Conservation (phyloP, 2,329 filamentous ascomycete genomes). For the Cucurbitaria berberidis region DNA sequence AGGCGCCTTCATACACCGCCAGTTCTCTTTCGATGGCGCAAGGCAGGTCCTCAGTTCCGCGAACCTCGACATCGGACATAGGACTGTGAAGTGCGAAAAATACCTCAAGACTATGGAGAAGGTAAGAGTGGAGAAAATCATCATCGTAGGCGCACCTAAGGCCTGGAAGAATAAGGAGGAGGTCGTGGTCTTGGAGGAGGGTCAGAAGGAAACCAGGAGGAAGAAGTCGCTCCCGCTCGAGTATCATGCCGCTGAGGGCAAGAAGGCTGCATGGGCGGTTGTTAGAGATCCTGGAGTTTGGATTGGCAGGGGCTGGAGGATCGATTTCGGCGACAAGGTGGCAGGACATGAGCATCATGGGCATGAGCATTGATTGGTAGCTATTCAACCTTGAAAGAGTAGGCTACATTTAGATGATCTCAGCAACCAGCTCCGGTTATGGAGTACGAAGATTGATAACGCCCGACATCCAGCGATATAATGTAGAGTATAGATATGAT, state of each 20-base stretch:
- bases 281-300: slow-evolving; percentile 67
- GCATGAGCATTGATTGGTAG: slow-evolving; percentile 25
- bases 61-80: slow-evolving; percentile 51
- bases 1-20: slow-evolving; percentile 86
- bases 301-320: slow-evolving; percentile 70
- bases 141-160: slow-evolving; percentile 79
- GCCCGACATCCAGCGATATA: not conserved
- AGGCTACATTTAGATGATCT: not conserved
- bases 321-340: slow-evolving; percentile 55
- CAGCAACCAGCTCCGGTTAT: not conserved
- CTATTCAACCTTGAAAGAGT: not conserved
- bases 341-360: slow-evolving; percentile 29
- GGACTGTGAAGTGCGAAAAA: slow-evolving; percentile 68
- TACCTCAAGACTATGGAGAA: slow-evolving; percentile 81
- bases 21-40: slow-evolving; percentile 68
- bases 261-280: slow-evolving; percentile 67
- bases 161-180: slow-evolving; percentile 71
- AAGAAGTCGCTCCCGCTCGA: slow-evolving; percentile 62
- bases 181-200: slow-evolving; percentile 69
- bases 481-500: not conserved
- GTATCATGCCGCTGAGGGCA: slow-evolving; percentile 60
- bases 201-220: slow-evolving; percentile 51
- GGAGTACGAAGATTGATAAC: not conserved
- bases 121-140: slow-evolving; percentile 81
- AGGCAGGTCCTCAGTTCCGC: slow-evolving; percentile 71